Conservation (phyloP, 495 filamentous ascomycete genomes). For the Penicillium macrosclerotiorum region DNA sequence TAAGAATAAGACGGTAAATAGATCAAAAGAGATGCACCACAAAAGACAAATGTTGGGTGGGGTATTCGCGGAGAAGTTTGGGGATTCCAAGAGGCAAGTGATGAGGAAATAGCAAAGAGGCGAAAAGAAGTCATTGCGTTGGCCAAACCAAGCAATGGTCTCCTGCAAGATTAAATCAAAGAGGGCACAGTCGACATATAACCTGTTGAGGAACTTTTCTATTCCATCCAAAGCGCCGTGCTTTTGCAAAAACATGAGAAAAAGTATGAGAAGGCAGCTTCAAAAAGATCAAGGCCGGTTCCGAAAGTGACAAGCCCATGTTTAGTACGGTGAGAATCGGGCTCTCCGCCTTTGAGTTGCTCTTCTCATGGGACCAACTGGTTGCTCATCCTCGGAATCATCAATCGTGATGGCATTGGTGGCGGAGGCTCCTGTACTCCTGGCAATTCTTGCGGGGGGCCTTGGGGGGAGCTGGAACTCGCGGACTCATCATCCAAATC, state of each 20-base stretch:
- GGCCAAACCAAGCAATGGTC: neutral
- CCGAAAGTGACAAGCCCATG: neutral
- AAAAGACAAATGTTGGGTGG: neutral
- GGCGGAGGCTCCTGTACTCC: slow-evolving; percentile 1
- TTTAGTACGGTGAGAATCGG: slow-evolving; percentile 27
- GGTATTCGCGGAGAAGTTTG: neutral
- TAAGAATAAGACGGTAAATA: neutral
- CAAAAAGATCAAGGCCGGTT: no score
- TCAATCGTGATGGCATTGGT: slow-evolving; percentile 24
- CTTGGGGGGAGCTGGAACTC: slow-evolving; percentile 10
- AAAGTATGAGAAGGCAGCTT: neutral
- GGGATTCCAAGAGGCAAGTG: neutral
- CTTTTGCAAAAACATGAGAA: slow-evolving; percentile 9
- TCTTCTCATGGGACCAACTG: slow-evolving; percentile 26
- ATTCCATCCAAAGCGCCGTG: slow-evolving; percentile 16
- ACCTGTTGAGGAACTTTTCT: slow-evolving; percentile 8
- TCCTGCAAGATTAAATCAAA: neutral
- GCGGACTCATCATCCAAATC: slow-evolving; percentile 9
- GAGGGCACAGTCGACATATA: neutral
- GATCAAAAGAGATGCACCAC: neutral
- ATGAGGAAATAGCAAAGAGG: neutral
- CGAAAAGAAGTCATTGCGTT: neutral
- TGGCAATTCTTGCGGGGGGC: neutral
- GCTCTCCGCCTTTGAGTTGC: slow-evolving; percentile 14
- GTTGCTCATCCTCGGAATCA: slow-evolving; percentile 28